Evolutionary conservation across 208 protist species (phyloP), one percentile per base, ranked within the genome.

Genomic region (Trypanosoma congolense): DNA sequence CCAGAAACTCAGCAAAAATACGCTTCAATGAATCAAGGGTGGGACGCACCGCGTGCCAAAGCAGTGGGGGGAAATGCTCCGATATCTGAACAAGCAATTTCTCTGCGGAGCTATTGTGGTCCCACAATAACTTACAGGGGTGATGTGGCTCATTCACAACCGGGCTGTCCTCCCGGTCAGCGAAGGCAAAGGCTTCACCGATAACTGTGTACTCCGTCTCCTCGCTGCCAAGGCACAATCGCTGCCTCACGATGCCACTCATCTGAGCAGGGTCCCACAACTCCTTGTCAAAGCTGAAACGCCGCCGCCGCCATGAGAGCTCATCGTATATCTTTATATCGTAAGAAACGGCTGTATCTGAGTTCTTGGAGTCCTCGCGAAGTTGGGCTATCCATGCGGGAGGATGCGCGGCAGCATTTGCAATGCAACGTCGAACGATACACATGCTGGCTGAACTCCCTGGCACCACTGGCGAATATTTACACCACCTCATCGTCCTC

Each of bases 41-140:
- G 44, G 90, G 90, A 55, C 85, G 86, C 24, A 97, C 76, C 1
- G 89, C 80, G 43, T 90, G 76, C 90, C 92, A 97, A 44, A 97
- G 75, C 48, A 93, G 47, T 16, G 92, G 92, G 5, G 92, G 92
- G 42, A 93, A 89, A 61, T 92, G 68, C 14, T 83, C 75, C 2
- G 78, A 90, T 21, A 97, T 66, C 70, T 97, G 92, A 29, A 96
- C 75, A 48, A 96, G 71, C 16, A 96, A 54, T 70, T 96, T 96
- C 58, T 90, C 80, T 2, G 86, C 78, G n/a, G 77, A 64, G 66
- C 84, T 93, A 56, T 80, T 85, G 60, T 91, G 87, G 47, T 97
- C 92, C 84, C 90, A 94, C 18, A 89, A 70, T n/a, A 97, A 58
- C 18, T 66, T 63, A 58, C 87, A 93, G 25, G 68, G 38, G 49